Base-by-base conservation (phyloP, 441 rosid species). In the Pelargonium fulgidum region DNA sequence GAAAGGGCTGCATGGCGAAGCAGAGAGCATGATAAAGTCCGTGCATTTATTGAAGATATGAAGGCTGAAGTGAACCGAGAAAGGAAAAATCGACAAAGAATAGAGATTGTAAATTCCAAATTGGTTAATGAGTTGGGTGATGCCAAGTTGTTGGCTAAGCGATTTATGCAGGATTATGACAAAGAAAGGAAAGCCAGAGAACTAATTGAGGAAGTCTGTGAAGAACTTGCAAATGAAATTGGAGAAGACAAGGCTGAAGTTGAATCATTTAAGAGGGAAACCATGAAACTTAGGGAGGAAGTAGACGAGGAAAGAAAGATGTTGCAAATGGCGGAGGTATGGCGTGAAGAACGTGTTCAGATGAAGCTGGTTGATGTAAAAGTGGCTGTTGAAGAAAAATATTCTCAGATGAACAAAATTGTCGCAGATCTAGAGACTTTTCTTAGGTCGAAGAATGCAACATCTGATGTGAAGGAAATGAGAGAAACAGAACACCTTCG, bases 221-320 rank as follows among this genome's bases (percentile, higher is more conserved):
- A 84, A 17, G 92, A 86, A 68, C 74, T 91, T 19, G 78, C 79
- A 6, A 79, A 71, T 62, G 83, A 79, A 73, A 74, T 87, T 74
- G 93, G 89, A 61, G 97, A 93, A 70, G 97, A 93, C 66, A 93
- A 84, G 78, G 84, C 96, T 68, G 96, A 93, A 77, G 81, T 81
- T 50, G 88, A 86, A 73, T 82, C 73, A 4, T 1, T 86, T 62
- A 86, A 81, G 72, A 73, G 52, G 36, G 82, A 82, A 63, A 62
- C 75, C 3, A 66, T 50, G 72, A 80, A 67, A 69, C 36, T 82
- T 7, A 64, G 74, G 68, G 79, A 82, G 9, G 84, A 86, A 36
- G 70, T 75, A 0, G 87, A 86, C 16, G 89, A 91, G 62, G 93
- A 89, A 77, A 83, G 87, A 76, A 80, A 80, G 48, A 85, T 83